Base-by-base conservation (phyloP, 345 rosid species). In the Aquilaria yunnanensis region DNA sequence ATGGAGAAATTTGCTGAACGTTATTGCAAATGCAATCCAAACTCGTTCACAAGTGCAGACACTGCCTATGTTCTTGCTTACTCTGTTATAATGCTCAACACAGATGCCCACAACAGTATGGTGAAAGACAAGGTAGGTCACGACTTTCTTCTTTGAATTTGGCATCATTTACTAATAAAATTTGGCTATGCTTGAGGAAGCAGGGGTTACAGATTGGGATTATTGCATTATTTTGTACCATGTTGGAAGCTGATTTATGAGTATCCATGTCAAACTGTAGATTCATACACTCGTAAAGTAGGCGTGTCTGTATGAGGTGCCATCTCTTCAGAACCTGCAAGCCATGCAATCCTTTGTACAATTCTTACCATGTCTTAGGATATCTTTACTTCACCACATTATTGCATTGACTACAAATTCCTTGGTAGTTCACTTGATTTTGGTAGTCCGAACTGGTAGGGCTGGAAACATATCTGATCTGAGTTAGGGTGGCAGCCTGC, bases 1-100 rank as follows among this genome's bases (percentile, higher is more conserved):
- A 88, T 93, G 96, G 97, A 90, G 70, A 90, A 93, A 84, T 93
- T 90, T 79, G 98, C 97, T 46, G 98, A 93, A 73, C 90, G 97
- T 71, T 93, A 81, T 70, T 93, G 97, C 70, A 90, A 84, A 86
- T 88, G 92, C 83, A 87, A 84, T 77, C 92, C 96, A 54, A 81
- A 70, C 76, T 87, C 97, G 71, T 93, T 93, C 73, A 83, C 88
- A 23, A 93, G 92, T 64, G 98, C 98, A 53, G 97, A 93, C 72
- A 90, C 98, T 65, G 96, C 98, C 43, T 90, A 93, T 71, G 94
- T 93, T 64, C 92, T 87, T 65, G 98, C 98, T 14, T 90, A 93
- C 73, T 90, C 97, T 57, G 98, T 93, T 64, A 93, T 93, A 69
- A 11, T 93, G 97, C 97, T 93, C 62, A 93, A 93, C 75, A 90